Conservation (phyloP, 1,284 basidiomycete genomes). For the Boletus smithii region DNA sequence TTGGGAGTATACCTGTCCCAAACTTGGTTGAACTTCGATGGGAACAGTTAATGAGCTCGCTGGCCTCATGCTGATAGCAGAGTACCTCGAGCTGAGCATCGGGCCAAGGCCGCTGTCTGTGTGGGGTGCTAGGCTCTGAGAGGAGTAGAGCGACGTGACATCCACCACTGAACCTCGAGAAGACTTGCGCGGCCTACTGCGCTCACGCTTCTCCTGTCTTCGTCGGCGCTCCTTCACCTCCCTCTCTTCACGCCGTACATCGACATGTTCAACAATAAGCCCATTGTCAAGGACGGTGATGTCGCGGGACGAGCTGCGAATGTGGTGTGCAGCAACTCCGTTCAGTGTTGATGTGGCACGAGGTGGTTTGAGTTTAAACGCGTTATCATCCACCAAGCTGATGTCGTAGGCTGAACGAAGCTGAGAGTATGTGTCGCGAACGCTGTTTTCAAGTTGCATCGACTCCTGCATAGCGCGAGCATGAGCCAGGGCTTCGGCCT, state of each 20-base stretch:
- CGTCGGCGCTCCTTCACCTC: conserved; percentile 64
- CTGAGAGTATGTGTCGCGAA: conserved; percentile 75
- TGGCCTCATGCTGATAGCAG: conserved; percentile 58
- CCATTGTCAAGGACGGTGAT: conserved; percentile 80
- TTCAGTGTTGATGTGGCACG: conserved; percentile 41
- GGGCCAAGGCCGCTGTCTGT: conserved; percentile 57
- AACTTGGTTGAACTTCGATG: conserved; percentile 50
- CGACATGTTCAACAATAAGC: conserved; percentile 81
- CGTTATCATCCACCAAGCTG: conserved; percentile 48
- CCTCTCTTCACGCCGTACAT: conserved; percentile 76
- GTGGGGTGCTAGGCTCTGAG: conserved; percentile 51
- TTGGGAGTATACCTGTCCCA: conserved; percentile 67
- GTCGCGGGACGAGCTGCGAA: conserved; percentile 58
- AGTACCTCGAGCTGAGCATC: conserved; percentile 58
- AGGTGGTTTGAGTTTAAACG: conserved; percentile 66
- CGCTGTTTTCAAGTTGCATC: conserved; percentile 64
- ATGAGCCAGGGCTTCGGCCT: conserved; percentile 72
- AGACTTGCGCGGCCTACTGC: conserved; percentile 62
- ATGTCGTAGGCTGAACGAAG: conserved; percentile 72
- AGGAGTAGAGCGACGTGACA: conserved; percentile 67
- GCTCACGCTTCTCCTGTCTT: conserved; percentile 58
- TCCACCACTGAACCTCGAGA: conserved; percentile 67
- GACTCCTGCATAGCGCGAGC: conserved; percentile 75
- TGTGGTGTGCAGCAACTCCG: conserved; percentile 37
- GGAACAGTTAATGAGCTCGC: conserved; percentile 63